Percentiles rank a stretch among this genome's conserved stretches.
Evolutionary conservation across 148 eudicot genomes (phyloP).

Genomic region (Chenopodium suecicum): DNA sequence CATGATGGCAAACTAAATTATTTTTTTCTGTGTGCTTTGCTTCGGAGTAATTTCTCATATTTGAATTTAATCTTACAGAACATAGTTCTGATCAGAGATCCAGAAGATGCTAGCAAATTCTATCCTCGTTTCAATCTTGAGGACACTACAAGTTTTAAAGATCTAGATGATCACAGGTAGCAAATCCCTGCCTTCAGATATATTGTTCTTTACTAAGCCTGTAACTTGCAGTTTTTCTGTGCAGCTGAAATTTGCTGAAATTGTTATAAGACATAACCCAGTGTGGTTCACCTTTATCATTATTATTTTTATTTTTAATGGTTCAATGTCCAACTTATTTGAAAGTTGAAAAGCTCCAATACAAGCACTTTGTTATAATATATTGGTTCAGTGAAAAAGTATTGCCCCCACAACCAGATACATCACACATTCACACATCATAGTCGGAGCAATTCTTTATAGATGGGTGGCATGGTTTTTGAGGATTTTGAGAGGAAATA

Average conservation of each 20-base stretch:
- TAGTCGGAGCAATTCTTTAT: background rate
- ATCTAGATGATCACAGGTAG: constrained; percentile 89
- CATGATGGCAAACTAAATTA: background rate
- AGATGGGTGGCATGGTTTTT: background rate
- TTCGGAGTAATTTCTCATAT: constrained; percentile 3
- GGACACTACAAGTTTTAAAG: constrained; percentile 82
- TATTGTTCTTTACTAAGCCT: background rate
- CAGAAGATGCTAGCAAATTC: constrained; percentile 76
- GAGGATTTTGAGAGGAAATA: background rate
- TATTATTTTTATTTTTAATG: background rate
- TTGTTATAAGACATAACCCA: background rate
- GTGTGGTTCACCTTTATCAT: background rate
- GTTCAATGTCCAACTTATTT: background rate
- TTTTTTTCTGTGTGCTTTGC: background rate
- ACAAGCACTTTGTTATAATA: background rate
- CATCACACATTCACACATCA: background rate
- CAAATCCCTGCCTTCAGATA: background rate
- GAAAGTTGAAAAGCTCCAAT: background rate
- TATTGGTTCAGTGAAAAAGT: background rate
- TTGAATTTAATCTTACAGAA: constrained; percentile 46
- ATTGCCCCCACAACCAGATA: background rate
- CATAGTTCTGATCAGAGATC: constrained; percentile 81
- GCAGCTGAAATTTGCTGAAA: background rate
- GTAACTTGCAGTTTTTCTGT: background rate
- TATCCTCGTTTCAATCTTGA: constrained; percentile 97